Base-by-base conservation (phyloP, 495 filamentous ascomycete genomes). In the Aspergillus saccharolyticus region DNA sequence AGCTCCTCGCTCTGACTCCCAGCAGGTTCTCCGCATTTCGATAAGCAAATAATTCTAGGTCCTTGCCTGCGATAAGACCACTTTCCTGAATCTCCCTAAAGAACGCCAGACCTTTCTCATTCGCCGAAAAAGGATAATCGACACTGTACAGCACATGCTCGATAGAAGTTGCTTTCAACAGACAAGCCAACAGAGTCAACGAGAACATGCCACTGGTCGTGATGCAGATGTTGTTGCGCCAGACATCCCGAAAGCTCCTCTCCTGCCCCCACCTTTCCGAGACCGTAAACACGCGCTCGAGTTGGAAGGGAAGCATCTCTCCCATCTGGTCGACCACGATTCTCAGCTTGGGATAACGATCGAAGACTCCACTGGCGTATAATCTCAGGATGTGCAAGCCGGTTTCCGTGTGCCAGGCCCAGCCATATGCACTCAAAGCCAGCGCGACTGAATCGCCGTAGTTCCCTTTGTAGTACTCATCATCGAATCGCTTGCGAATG, bases 111-210 rank as follows among this genome's bases (percentile, higher is more conserved):
- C 71, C 72, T 19, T 63, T 69, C 57, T 77, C 70, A 60, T 76
- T 77, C 28, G 60, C 58, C 55, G 66, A 71, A 53, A 82, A 87
- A 0, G 83, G 84, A 65, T 84, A 85, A 55, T 84, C 82, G 15
- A 84, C 79, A 50, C 76, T 80, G 57, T 78, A 86, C 68, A 87
- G 54, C 18, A 86, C 75, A 12, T 68, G 65, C 9, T 83, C 78
- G 24, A 79, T 62, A 55, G 69, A 75, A 15, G 78, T 79, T 25
- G 79, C 79, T 12, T 71, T 55, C 60, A 83, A 59, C 17, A 83
- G 65, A 70, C 63, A 76, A 62, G 74, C 67, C 65, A 71, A 44
- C 18, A 65, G 61, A 43, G 61, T 44, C 47, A 67, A 25, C n/a
- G 62, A 52, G 52, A 67, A 70, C 61, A 67, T 70, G 8, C 67